Evolutionary conservation across 2,329 filamentous ascomycete genomes (phyloP).

Genomic region (Botryotinia globosa): DNA sequence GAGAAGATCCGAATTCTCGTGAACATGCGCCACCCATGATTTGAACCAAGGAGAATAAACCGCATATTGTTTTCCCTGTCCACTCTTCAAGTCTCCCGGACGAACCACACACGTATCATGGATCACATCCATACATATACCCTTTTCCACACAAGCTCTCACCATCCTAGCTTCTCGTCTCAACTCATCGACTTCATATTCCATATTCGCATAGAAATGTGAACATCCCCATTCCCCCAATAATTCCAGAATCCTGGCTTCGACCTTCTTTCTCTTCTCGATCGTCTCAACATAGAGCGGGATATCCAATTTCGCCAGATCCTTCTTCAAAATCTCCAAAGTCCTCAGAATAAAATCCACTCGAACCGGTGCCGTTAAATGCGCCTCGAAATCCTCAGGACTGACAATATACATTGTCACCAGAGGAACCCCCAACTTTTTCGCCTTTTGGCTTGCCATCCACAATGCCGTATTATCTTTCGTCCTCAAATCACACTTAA

Average conservation of each 20-base stretch:
- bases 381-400: slow-evolving; percentile 81
- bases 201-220: slow-evolving; percentile 80
- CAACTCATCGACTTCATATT: slow-evolving; percentile 90
- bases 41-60: slow-evolving; percentile 84
- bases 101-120: slow-evolving; percentile 83
- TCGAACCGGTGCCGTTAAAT: slow-evolving; percentile 67
- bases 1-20: slow-evolving; percentile 66
- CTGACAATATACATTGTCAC: slow-evolving; percentile 77
- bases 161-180: slow-evolving; percentile 70
- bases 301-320: slow-evolving; percentile 69
- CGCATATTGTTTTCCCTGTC: slow-evolving; percentile 73
- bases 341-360: slow-evolving; percentile 81
- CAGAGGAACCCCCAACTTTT: slow-evolving; percentile 65
- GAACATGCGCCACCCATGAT: slow-evolving; percentile 70
- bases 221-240: slow-evolving; percentile 62
- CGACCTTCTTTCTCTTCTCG: slow-evolving; percentile 60
- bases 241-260: slow-evolving; percentile 59
- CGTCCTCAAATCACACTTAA: slow-evolving; percentile 75
- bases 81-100: slow-evolving; percentile 65
- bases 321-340: slow-evolving; percentile 60
- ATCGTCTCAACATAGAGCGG: slow-evolving; percentile 75
- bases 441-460: slow-evolving; percentile 64
- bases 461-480: slow-evolving; percentile 71
- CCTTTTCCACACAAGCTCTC: slow-evolving; percentile 56
- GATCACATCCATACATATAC: slow-evolving; percentile 66